These are phyloP conservation scores for Saccharata proteae DNA, from an alignment of 2,329 filamentous ascomycete species.

Conservation along the genomic window DNA sequence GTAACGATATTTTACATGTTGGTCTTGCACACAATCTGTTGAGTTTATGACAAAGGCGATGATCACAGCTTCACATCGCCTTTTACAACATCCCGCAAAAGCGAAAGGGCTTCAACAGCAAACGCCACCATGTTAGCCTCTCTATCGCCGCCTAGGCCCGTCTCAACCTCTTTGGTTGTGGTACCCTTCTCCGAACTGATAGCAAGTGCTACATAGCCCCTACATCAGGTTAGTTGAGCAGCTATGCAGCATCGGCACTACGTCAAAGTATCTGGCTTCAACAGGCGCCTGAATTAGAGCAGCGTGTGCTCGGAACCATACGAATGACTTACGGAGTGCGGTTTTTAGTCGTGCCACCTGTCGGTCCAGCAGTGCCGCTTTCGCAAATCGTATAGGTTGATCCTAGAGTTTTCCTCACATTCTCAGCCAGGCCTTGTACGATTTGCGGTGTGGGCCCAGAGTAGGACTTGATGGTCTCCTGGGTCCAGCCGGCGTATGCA, in stretches of 20 bases:
- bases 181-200: conserved; percentile 42
- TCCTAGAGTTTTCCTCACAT: conserved; percentile 42
- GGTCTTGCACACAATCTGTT: no score
- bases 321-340: conserved; percentile 37
- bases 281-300: no score
- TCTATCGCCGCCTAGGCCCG: conserved; percentile 40
- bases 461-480: conserved; percentile 40
- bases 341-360: conserved; percentile 44
- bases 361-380: conserved; percentile 53
- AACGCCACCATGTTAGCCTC: conserved; percentile 53
- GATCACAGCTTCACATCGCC: conserved; percentile 28
- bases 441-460: conserved; percentile 47
- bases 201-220: conserved; percentile 52
- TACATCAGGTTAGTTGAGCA: conserved; percentile 13
- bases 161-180: conserved; percentile 43
- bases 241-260: background rate
- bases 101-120: conserved; percentile 43
- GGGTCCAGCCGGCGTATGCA: conserved; percentile 49
- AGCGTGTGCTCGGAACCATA: no score
- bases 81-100: conserved; percentile 45
- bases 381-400: conserved; percentile 48
- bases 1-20: no score
- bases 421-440: conserved; percentile 43
- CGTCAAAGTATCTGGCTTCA: background rate
- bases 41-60: no score